These are phyloP conservation scores for Neopestalotiopsis sp. DNA, from an alignment of 2,329 filamentous ascomycete genomes.

Conservation along the genomic window DNA sequence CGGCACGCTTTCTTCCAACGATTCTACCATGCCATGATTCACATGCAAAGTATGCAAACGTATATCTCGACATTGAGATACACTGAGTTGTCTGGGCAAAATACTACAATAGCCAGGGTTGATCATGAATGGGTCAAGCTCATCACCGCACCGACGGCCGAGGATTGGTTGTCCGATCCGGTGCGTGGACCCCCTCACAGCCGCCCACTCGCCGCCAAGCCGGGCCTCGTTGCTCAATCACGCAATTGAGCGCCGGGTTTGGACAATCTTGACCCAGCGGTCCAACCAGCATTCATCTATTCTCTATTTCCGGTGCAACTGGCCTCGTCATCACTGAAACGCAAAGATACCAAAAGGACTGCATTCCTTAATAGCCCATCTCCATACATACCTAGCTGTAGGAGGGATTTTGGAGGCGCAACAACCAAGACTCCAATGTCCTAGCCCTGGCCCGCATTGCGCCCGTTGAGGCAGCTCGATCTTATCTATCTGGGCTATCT, in stretches of 20 bases:
- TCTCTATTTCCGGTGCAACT: neutral
- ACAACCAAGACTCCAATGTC: neutral
- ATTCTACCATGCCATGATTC: neutral
- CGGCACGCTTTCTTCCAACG: neutral
- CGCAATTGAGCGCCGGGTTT: slow-evolving; percentile 16
- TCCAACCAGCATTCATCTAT: slow-evolving; percentile 15
- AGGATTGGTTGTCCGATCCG: slow-evolving; percentile 13
- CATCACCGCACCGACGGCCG: neutral
- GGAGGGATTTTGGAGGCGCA: neutral
- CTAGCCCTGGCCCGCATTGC: slow-evolving; percentile 1
- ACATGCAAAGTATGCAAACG: neutral
- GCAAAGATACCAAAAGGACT: neutral
- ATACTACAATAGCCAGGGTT: slow-evolving; percentile 7
- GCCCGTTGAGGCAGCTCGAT: slow-evolving; percentile 10
- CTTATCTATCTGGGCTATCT: slow-evolving; percentile 14
- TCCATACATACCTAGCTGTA: neutral
- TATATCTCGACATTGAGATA: neutral
- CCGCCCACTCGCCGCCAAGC: slow-evolving; percentile 16
- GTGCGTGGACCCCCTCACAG: neutral
- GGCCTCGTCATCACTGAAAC: slow-evolving; percentile 14
- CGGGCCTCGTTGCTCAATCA: slow-evolving; percentile 15
- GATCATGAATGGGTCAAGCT: neutral
- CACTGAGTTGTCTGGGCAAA: neutral
- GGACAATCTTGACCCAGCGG: slow-evolving; percentile 4
- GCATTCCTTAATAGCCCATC: neutral